A percentile compares a stretch with the other conserved stretches of the same genome.
Conservation (phyloP, 768 basidiomycete species). For the Kwoniella bestiolae region DNA sequence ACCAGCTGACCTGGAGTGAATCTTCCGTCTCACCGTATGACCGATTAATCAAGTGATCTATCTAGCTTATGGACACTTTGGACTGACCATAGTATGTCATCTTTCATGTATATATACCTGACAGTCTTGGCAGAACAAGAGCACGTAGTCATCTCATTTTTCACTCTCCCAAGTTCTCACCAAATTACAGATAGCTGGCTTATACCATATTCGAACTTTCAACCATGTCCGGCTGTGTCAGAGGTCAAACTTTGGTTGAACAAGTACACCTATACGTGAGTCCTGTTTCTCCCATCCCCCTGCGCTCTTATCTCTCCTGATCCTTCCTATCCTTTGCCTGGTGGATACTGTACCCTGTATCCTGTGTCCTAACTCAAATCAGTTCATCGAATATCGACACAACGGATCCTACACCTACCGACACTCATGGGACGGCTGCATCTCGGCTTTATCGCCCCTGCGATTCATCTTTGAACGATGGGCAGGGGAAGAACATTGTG, state of each 20-base stretch:
- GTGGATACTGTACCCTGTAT: not conserved
- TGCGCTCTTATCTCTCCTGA: not conserved
- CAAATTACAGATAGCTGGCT: no score
- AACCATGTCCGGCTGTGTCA: conserved; percentile 4
- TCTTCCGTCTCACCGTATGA: not conserved
- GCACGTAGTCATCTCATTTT: no score
- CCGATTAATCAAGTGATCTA: not conserved
- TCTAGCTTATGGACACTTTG: not conserved
- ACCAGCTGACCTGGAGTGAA: no score
- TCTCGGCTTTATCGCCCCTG: conserved; percentile 1
- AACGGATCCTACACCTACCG: conserved; percentile 1
- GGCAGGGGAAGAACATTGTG: conserved; percentile 8
- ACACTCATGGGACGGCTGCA: conserved; percentile 3
- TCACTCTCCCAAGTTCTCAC: no score
- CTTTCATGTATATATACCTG: not conserved
- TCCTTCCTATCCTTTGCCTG: not conserved
- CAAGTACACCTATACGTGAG: conserved; percentile 4
- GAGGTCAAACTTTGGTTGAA: conserved; percentile 2
- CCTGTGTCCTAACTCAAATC: no score
- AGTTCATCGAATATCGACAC: not conserved
- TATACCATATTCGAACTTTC: no score
- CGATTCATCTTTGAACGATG: not conserved
- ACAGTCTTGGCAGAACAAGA: no score
- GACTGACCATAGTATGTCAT: not conserved
- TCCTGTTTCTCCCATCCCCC: not conserved